Evolutionary conservation across 139 green algal species (phyloP).

Genomic region (Nannochloris sp.): DNA sequence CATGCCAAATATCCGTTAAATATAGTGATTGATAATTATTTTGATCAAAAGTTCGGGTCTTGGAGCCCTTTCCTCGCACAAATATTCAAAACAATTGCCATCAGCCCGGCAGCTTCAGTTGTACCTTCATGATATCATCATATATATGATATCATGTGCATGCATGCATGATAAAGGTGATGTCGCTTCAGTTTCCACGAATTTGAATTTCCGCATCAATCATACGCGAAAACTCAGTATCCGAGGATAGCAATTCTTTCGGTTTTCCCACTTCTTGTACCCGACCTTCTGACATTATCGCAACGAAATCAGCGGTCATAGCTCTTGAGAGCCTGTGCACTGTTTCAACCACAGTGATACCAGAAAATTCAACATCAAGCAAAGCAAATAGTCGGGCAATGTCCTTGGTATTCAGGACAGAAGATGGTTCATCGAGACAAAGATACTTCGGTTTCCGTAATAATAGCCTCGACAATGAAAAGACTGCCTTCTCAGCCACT

Average conservation of each 20-base stretch:
- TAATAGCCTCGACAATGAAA: neutral
- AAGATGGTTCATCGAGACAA: conserved; percentile 2
- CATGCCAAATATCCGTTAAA: no score
- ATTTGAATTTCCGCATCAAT: no score
- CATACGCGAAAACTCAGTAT: no score
- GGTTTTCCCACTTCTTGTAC: neutral
- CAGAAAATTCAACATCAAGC: neutral
- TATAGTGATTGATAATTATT: no score
- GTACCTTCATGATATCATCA: no score
- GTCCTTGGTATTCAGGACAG: neutral
- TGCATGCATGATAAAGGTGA: no score
- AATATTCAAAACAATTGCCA: no score
- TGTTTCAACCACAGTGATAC: neutral
- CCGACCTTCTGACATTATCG: neutral
- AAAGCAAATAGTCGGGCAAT: conserved; percentile 3
- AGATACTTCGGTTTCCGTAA: neutral
- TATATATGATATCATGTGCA: no score
- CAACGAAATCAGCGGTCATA: neutral
- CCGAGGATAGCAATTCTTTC: neutral
- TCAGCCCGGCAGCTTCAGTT: no score
- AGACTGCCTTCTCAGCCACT: neutral
- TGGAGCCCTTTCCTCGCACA: no score
- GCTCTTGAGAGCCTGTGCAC: conserved; percentile 1
- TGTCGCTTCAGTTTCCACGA: no score
- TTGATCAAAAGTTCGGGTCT: no score